phyloP scores from a whole-genome alignment of 192 early-diverging fungal genomes.

The Hyaloraphidium curvatum region DNA sequence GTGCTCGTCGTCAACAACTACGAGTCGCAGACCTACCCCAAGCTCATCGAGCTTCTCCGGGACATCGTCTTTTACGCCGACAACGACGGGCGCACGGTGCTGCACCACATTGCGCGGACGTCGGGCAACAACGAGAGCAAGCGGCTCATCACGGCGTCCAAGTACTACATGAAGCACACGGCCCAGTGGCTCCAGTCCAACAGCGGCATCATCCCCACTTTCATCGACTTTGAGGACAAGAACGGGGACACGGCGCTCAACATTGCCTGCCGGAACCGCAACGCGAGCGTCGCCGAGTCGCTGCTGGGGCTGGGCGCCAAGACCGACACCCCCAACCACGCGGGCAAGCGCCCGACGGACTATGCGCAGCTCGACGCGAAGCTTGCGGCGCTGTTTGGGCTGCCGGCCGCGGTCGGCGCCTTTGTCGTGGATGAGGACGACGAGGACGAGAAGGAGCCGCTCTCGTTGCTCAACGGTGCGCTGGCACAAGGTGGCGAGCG shows the following conservation, averaged over 20 bases:
- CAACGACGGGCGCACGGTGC: constrained; percentile 4
- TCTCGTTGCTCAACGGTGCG: too few species aligned
- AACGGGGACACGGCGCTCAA: constrained; percentile 5
- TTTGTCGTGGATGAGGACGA: not conserved
- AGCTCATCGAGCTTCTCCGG: not conserved
- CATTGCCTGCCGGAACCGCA: not conserved
- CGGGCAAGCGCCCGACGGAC: not conserved
- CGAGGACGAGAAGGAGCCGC: not conserved
- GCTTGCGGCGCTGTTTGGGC: not conserved
- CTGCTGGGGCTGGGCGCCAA: constrained; percentile 2
- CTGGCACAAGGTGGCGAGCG: too few species aligned
- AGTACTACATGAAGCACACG: constrained; percentile 3
- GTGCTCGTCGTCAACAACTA: not conserved
- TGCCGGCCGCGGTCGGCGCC: not conserved
- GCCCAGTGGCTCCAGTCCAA: not conserved
- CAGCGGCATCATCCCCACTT: not conserved
- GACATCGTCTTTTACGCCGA: not conserved
- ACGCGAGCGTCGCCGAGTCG: constrained; percentile 3
- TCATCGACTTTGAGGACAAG: constrained; percentile 8
- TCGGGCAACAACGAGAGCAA: not conserved
- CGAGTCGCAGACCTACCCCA: constrained; percentile 2
- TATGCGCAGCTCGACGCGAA: constrained; percentile 1
- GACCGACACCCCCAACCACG: not conserved
- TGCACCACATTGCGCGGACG: constrained; percentile 5
- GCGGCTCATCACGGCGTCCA: not conserved